Conservation (phyloP, 2,329 filamentous ascomycete species). For the Trichoderma sp. region DNA sequence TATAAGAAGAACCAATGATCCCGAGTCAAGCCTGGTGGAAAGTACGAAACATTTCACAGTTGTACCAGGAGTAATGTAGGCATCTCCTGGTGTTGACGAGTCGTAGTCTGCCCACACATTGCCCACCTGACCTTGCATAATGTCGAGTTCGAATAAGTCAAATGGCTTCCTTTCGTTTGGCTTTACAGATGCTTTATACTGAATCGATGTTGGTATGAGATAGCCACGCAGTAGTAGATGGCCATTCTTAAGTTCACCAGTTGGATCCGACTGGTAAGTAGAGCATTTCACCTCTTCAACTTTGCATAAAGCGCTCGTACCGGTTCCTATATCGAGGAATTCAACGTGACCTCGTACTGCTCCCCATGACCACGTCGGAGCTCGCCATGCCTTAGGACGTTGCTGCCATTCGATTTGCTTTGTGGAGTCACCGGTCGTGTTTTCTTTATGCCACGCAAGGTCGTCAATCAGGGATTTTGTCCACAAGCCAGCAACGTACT, state of each 20-base stretch:
- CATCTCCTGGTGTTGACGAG: background rate
- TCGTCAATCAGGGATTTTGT: conserved; percentile 11
- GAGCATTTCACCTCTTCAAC: background rate
- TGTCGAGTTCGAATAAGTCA: conserved; percentile 6
- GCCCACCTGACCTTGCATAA: conserved; percentile 3
- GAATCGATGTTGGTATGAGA: background rate
- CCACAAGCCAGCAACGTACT: conserved; percentile 23
- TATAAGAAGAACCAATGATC: background rate
- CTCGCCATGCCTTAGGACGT: conserved; percentile 16
- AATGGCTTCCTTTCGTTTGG: background rate
- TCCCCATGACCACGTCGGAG: conserved; percentile 24
- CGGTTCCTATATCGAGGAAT: conserved; percentile 4
- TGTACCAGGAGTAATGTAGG: background rate
- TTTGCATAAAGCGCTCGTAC: background rate
- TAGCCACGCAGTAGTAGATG: conserved; percentile 6
- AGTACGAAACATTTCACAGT: conserved; percentile 14
- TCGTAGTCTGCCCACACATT: conserved; percentile 21
- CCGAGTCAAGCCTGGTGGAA: conserved; percentile 2
- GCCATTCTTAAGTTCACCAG: conserved; percentile 9
- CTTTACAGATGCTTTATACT: background rate
- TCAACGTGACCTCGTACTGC: background rate
- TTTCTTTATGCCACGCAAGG: conserved; percentile 20
- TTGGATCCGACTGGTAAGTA: conserved; percentile 12
- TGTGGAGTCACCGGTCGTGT: background rate
- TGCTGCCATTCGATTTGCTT: background rate